Evolutionary conservation across 192 early-diverging fungal species (phyloP).

Genomic region (Ambispora gerdemannii): DNA sequence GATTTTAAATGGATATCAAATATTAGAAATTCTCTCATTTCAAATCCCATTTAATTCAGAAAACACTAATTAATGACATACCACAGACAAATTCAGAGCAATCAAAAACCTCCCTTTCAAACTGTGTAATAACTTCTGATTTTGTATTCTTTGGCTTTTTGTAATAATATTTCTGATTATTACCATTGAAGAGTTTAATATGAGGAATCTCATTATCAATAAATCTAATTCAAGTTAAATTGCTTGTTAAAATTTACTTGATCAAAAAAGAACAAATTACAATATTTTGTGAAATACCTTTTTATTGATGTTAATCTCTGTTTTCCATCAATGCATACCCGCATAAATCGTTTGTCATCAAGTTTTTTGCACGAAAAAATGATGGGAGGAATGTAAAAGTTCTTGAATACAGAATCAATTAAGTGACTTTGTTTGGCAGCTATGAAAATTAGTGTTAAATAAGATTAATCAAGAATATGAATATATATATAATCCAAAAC

Average conservation of each 20-base stretch:
- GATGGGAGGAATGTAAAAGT: slow-evolving; percentile 35
- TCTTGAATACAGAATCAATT: slow-evolving; percentile 36
- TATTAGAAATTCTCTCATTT: too few relatives aligned
- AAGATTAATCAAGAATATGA: not conserved
- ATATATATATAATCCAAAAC: too few relatives aligned
- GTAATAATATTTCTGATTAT: not conserved
- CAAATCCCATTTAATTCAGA: too few relatives aligned
- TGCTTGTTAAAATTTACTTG: too few relatives aligned
- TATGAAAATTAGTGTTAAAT: not conserved
- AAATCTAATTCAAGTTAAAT: slow-evolving; percentile 34
- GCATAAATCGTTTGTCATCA: slow-evolving; percentile 5
- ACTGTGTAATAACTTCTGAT: not conserved
- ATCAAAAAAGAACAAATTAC: not conserved
- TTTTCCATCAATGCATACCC: slow-evolving; percentile 36
- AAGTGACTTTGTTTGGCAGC: slow-evolving; percentile 23
- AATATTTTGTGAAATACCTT: slow-evolving; percentile 22
- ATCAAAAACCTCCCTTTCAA: slow-evolving; percentile 18
- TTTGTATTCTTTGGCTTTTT: not conserved
- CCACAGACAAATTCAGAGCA: slow-evolving; percentile 31
- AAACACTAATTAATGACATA: too few relatives aligned
- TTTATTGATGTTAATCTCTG: slow-evolving; percentile 34
- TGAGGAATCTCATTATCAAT: slow-evolving; percentile 35
- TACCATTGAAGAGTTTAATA: not conserved
- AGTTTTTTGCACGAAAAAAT: slow-evolving; percentile 26
- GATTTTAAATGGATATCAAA: too few relatives aligned